Conservation (phyloP, 73 alveolate species). For the Symbiodinium natans region DNA sequence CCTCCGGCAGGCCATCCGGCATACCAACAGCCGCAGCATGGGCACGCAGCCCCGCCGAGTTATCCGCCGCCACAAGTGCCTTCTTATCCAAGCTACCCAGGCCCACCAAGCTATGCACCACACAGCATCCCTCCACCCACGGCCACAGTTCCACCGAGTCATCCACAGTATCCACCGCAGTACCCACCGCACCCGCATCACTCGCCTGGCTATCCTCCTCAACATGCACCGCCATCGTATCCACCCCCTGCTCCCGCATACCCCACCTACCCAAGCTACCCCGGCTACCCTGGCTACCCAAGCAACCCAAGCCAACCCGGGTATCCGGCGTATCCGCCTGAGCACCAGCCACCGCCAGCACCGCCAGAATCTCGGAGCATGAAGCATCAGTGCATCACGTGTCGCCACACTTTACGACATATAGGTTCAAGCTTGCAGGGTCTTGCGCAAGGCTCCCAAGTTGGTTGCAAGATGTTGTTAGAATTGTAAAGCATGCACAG, state of each 20-base stretch:
- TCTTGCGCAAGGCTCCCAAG: not conserved
- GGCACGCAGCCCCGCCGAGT: slow-evolving; percentile 4
- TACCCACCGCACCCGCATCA: too few relatives aligned
- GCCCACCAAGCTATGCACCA: too few relatives aligned
- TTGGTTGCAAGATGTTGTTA: not conserved
- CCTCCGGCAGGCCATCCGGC: not conserved
- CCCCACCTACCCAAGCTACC: not conserved
- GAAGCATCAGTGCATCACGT: not conserved
- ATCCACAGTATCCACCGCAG: slow-evolving; percentile 28
- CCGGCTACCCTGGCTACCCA: not conserved
- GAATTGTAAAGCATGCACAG: too few relatives aligned
- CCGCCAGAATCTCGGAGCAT: not conserved
- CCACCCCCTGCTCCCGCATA: not conserved
- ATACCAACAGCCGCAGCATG: not conserved
- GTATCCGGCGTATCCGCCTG: not conserved
- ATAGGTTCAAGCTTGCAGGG: not conserved
- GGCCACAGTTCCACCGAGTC: slow-evolving; percentile 1
- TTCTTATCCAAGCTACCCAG: not conserved
- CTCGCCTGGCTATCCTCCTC: slow-evolving; percentile 22
- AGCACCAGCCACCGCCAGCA: slow-evolving; percentile 1
- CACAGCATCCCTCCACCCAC: not conserved
- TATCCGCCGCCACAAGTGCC: not conserved
- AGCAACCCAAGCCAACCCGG: not conserved
- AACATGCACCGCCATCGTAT: slow-evolving; percentile 13
- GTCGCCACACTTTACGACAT: too few relatives aligned